Evolutionary conservation across 2,329 filamentous ascomycete species (phyloP), one percentile per base, ranked within the genome.

Genomic region (Lecanicillium sp.): DNA sequence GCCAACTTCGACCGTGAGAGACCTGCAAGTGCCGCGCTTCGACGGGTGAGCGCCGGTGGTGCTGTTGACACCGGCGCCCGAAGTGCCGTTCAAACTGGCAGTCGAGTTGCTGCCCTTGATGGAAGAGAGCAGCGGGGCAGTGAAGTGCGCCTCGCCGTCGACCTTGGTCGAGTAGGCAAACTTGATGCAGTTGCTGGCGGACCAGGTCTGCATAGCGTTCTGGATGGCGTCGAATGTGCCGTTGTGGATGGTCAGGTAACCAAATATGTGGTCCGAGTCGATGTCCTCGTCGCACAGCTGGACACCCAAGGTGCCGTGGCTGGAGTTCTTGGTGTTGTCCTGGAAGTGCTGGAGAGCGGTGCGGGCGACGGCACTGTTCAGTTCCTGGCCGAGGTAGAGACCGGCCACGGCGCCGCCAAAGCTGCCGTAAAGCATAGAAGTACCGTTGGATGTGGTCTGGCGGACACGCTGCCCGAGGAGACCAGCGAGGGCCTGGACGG

Each of bases 211-310:
- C 40, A 65, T 47, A 12, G 60, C 59, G 23, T 56, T 27, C 48
- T 67, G 63, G 15, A 66, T 55, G 6, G 58, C 52, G 11, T 50
- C 27, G 42, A 67, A 67, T 2, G 56, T 62, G 8, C 47, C 59
- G 46, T 64, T 61, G 52, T 58, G 64, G 5, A 60, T 56, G 7
- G 60, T 60, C 19, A 63, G 54, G 27, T 66, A 48, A 15, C 65
- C 64, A 52, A 68, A 63, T 24, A 58, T 58, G 49, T 67, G 66
- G 5, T 56, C 51, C 1, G 36, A 39, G 20, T 39, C 36, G 21
- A 24, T 24, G 26, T 39, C 36, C 14, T 15, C n/a, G 11, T 24
- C 17, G 35, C 44, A 40, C 5, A 46, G 26, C 26, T 46, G 44
- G 5, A 46, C 26, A 8, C n/a, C 36, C 14, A 46, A n/a, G 14